Evolutionary conservation across 1,284 basidiomycete species (phyloP).

Genomic region (Melampsora larici-populina): DNA sequence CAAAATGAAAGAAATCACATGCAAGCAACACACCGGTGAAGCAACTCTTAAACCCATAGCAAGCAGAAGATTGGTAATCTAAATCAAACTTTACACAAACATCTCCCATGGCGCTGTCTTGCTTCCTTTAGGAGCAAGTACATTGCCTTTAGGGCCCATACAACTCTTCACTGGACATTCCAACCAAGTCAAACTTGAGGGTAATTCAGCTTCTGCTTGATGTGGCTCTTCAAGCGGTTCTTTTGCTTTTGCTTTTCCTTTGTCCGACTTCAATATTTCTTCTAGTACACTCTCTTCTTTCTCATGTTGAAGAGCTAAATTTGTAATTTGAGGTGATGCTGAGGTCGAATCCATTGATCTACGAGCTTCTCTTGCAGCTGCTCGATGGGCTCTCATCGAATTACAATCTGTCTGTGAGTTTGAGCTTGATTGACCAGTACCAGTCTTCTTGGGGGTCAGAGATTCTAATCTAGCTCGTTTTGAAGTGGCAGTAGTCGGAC

Average conservation of each 20-base stretch:
- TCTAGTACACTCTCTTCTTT: background rate
- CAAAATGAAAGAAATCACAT: too few species aligned
- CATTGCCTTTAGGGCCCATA: slow-evolving; percentile 21
- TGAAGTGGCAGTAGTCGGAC: too few species aligned
- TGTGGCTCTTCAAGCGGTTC: slow-evolving; percentile 11
- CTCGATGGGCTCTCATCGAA: slow-evolving; percentile 12
- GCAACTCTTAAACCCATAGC: too few species aligned
- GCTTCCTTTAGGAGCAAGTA: slow-evolving; percentile 13
- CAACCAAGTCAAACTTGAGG: slow-evolving; percentile 9
- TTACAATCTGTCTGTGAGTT: background rate
- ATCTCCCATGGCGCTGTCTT: slow-evolving; percentile 41
- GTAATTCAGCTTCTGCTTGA: background rate
- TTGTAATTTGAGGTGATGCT: background rate
- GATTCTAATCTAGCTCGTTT: too few species aligned
- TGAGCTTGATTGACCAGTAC: too few species aligned
- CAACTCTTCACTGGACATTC: slow-evolving; percentile 38
- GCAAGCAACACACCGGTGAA: too few species aligned
- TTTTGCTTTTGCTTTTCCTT: slow-evolving; percentile 23
- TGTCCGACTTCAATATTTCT: background rate
- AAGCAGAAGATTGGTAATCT: background rate
- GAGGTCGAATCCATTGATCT: slow-evolving; percentile 12
- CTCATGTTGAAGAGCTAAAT: too few species aligned
- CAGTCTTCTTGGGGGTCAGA: too few species aligned
- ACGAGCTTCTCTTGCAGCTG: slow-evolving; percentile 26
- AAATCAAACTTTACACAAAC: slow-evolving; percentile 10